phyloP scores from a whole-genome alignment of 495 filamentous ascomycete genomes.

The Annulohypoxylon stygium region DNA sequence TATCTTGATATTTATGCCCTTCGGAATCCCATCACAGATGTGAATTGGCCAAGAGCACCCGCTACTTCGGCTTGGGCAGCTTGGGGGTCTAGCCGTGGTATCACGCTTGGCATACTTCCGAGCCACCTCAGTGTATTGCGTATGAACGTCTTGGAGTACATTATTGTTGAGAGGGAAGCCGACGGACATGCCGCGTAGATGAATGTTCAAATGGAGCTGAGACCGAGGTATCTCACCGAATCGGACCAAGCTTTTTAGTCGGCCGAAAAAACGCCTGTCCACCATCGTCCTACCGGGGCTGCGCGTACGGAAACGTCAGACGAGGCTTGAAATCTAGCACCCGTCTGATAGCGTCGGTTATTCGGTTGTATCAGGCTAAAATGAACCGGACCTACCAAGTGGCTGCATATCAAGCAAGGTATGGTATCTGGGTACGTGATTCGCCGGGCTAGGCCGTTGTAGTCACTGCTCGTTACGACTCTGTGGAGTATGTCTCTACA shows the following conservation, averaged over 20 bases:
- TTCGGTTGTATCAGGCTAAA: conserved; percentile 13
- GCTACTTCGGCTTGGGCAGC: conserved; percentile 19
- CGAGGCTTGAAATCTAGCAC: conserved; percentile 25
- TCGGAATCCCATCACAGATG: neutral
- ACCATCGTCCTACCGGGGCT: neutral
- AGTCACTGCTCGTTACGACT: neutral
- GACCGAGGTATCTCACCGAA: conserved; percentile 19
- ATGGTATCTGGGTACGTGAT: conserved; percentile 18
- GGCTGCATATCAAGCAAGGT: conserved; percentile 4
- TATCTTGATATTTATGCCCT: conserved; percentile 13
- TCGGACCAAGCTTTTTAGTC: conserved; percentile 34
- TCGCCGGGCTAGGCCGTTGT: conserved; percentile 7
- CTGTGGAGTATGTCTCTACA: conserved; percentile 2
- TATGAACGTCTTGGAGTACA: neutral
- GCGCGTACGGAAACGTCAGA: conserved; percentile 21
- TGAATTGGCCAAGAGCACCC: neutral
- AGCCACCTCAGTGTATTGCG: conserved; percentile 17
- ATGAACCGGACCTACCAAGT: conserved; percentile 21
- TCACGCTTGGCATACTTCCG: conserved; percentile 15
- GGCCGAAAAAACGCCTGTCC: neutral
- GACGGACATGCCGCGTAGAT: neutral
- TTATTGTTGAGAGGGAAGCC: neutral
- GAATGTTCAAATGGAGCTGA: conserved; percentile 27
- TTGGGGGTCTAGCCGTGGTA: neutral
- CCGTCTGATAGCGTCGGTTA: conserved; percentile 18